Base-by-base conservation (phyloP, 1,284 basidiomycete species). In the Rhodotorula glutinis region DNA sequence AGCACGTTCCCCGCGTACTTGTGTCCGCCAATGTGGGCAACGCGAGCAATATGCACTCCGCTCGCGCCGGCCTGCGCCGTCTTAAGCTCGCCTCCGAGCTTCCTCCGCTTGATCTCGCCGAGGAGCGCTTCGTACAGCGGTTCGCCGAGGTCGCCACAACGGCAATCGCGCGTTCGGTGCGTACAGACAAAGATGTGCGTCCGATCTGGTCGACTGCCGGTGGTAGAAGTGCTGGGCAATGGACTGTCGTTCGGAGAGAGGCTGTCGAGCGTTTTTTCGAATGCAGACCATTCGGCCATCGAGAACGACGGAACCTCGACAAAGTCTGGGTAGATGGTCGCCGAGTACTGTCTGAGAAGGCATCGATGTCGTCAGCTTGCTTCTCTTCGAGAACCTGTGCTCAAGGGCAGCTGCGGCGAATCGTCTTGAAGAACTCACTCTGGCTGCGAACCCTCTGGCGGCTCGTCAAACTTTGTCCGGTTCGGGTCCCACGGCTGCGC, bases 101-200 rank as follows among this genome's bases (percentile, higher is more conserved):
- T 67, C 47, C 78, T 65, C 44, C 75, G 65, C 59, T 70, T 62
- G 0, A 75, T 67, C 46, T 76, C 72, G 3, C 61, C 46, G 8
- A 73, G 63, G 16, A 80, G 62, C 0, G 75, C 70, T 2, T 77
- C 63, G 53, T 73, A 72, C 19, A 80, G 67, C 8, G 75, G 74
- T 11, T 69, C 69, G 21, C 79, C 79, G 4, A 77, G 73, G 29
- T 79, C 76, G 27, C 77, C 77, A 58, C 79, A 80, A 4, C 78
- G 75, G 62, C 79, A 80, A 56, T 80, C 79, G 21, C 78, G 70
- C 1, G 70, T 67, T 30, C 76, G 76, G 53, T 80, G 79, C 1
- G 77, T 77, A 69, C 78, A 79, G 46, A 79, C 75, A 55, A 75
- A 79, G 60, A 79, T 72, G 60, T 79, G 76, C 0, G 74, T 64